Conservation (phyloP, 2,329 filamentous ascomycete species). For the Zymoseptoria pseudotritici region DNA sequence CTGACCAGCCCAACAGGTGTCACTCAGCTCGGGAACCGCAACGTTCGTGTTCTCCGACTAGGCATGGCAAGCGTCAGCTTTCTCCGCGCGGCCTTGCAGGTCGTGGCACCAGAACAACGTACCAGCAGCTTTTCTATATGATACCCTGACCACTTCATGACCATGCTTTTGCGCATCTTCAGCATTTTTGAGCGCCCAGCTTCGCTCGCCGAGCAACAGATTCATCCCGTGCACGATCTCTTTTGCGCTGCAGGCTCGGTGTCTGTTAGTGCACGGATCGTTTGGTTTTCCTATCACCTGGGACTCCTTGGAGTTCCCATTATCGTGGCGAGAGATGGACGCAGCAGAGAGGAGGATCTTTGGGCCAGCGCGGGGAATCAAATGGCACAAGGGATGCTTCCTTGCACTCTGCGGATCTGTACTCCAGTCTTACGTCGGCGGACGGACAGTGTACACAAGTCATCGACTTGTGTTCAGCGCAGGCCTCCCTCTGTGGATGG, state of each 20-base stretch:
- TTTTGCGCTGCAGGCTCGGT: constrained; percentile 16
- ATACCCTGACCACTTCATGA: constrained; percentile 14
- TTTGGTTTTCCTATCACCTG: constrained; percentile 2
- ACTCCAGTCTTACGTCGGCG: not conserved
- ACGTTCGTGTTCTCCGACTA: constrained; percentile 38
- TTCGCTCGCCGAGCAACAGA: constrained; percentile 12
- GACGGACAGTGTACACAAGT: not conserved
- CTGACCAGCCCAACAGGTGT: constrained; percentile 34
- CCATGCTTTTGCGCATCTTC: constrained; percentile 4
- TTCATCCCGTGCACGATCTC: constrained; percentile 13
- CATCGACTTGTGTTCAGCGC: not conserved
- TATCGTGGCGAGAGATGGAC: not conserved
- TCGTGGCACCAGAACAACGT: constrained; percentile 11
- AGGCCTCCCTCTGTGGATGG: not conserved
- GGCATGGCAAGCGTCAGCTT: constrained; percentile 8
- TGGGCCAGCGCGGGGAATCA: not conserved
- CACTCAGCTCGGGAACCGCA: constrained; percentile 43
- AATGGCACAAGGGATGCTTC: not conserved
- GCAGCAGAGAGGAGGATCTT: not conserved
- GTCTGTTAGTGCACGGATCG: constrained; percentile 15
- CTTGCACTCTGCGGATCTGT: not conserved
- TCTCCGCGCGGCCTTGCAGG: constrained; percentile 4
- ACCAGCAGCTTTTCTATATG: constrained; percentile 19
- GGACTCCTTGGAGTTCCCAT: not conserved
- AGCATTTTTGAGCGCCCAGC: not conserved